These are phyloP conservation scores for Saururus chinensis DNA, from an alignment of 164 flowering plant genomes.

Conservation along the genomic window DNA sequence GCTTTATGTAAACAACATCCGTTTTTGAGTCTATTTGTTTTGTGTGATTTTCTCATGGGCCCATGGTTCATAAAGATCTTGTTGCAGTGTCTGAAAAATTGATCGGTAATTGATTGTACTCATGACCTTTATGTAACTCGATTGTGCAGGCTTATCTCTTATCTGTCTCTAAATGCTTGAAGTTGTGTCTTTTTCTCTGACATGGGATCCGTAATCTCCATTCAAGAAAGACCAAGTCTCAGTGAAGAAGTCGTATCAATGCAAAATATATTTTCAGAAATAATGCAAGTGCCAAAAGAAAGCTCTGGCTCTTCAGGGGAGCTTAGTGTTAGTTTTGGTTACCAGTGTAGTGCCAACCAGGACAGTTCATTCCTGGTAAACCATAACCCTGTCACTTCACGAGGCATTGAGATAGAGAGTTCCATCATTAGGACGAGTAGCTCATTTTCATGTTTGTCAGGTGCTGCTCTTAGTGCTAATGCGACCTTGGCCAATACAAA, in stretches of 20 bases:
- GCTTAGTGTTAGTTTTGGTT: slow-evolving; percentile 25
- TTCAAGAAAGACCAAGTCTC: slow-evolving; percentile 8
- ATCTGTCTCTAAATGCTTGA: slow-evolving; percentile 3
- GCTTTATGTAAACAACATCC: too few species aligned
- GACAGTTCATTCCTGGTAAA: slow-evolving; percentile 2
- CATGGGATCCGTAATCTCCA: slow-evolving; percentile 1
- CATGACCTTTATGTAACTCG: not conserved
- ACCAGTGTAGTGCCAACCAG: slow-evolving; percentile 14
- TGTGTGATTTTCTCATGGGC: too few species aligned
- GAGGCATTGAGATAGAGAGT: slow-evolving; percentile 6
- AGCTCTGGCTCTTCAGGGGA: slow-evolving; percentile 10
- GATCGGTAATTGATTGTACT: not conserved
- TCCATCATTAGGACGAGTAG: slow-evolving; percentile 10
- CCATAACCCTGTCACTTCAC: slow-evolving; percentile 8
- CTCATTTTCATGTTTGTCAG: slow-evolving; percentile 26
- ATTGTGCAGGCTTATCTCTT: not conserved
- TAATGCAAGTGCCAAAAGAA: slow-evolving; percentile 10
- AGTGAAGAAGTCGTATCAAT: slow-evolving; percentile 2
- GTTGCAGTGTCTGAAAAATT: not conserved
- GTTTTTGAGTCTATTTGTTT: too few species aligned
- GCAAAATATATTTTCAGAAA: slow-evolving; percentile 1
- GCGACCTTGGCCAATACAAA: slow-evolving; percentile 28
- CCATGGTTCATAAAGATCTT: too few species aligned
- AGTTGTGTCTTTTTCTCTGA: slow-evolving; percentile 7
- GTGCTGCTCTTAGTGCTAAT: slow-evolving; percentile 26